phyloP scores from a whole-genome alignment of 768 basidiomycete species.

The Lactarius quietus region DNA sequence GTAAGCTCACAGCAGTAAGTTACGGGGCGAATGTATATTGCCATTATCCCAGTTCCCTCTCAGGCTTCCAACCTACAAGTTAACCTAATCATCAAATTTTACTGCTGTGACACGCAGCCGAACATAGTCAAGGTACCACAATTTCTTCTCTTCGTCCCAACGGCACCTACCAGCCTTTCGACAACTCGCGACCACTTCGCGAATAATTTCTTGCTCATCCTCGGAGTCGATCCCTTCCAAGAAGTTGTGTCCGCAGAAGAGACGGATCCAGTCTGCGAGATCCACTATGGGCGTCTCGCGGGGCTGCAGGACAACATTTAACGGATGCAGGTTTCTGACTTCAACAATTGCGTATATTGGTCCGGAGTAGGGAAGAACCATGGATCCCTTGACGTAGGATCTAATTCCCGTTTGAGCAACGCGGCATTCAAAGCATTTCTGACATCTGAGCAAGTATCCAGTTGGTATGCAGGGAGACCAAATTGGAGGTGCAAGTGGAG shows the following conservation, averaged over 20 bases:
- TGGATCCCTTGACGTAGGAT: conserved; percentile 63
- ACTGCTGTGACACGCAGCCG: conserved; percentile 17
- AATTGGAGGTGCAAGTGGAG: background rate
- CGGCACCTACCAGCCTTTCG: conserved; percentile 9
- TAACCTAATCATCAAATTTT: background rate
- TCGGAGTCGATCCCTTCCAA: conserved; percentile 12
- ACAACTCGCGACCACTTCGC: conserved; percentile 17
- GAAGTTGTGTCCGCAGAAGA: conserved; percentile 16
- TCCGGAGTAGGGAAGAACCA: conserved; percentile 81
- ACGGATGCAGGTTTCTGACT: conserved; percentile 7
- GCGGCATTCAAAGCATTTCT: conserved; percentile 54
- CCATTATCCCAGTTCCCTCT: background rate
- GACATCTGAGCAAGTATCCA: conserved; percentile 44
- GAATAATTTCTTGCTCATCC: conserved; percentile 11
- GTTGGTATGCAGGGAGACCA: conserved; percentile 8
- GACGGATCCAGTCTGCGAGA: conserved; percentile 20
- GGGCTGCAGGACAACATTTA: conserved; percentile 11
- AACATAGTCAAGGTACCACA: conserved; percentile 23
- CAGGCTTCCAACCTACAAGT: background rate
- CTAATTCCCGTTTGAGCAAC: conserved; percentile 48
- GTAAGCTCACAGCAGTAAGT: background rate
- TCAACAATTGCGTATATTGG: conserved; percentile 43
- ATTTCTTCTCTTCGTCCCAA: conserved; percentile 7
- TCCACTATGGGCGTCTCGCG: conserved; percentile 17
- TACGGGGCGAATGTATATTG: background rate